Base-by-base conservation (phyloP, 352 stramenopile species). In the Poterioochromonas sp. region DNA sequence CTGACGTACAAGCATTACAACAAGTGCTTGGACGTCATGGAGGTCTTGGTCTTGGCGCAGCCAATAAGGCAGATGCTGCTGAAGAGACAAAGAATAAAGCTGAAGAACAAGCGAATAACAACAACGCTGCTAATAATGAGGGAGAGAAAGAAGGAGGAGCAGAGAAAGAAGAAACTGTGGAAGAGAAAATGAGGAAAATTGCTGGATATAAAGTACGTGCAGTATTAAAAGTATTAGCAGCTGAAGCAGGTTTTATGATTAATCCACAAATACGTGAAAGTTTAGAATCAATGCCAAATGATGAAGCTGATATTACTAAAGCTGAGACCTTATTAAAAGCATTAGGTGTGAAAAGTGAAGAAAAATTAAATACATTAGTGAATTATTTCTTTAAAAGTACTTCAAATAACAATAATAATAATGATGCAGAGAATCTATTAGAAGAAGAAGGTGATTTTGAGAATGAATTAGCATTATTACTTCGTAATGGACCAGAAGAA, bases 201-300 rank as follows among this genome's bases (percentile, higher is more conserved):
- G 90, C 87, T 34, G 86, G 88, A 12, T 80, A 84, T 0, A 93
- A 94, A 79, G 82, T 96, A 53, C 91, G 92, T 81, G 87, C 90
- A 79, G 93, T 95, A 87, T 84, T 95, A 47, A 87, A 89, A 80
- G 84, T 95, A 80, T 82, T 96, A 5, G 84, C 88, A 0, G 83
- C 83, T 0, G 91, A 96, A 78, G 90, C 90, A 11, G 90, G 89
- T 0, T 96, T 96, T 70, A 81, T 96, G 8, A 90, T 94, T 44
- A 79, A 83, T 5, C 63, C 86, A 94, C 39, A 37, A 8, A 18
- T 79, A 3, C 3, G 1, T 20, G 11, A 76, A 37, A 54, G 26
- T 32, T 12, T 79, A 22, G 73, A 62, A 1, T 34, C 11, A 26
- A 1, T 60, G 43, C 76, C 70, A 53, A 18, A 54, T 29, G 76